Evolutionary conservation across 2,329 filamentous ascomycete genomes (phyloP).

Genomic region (Pseudogymnoascus sp.): DNA sequence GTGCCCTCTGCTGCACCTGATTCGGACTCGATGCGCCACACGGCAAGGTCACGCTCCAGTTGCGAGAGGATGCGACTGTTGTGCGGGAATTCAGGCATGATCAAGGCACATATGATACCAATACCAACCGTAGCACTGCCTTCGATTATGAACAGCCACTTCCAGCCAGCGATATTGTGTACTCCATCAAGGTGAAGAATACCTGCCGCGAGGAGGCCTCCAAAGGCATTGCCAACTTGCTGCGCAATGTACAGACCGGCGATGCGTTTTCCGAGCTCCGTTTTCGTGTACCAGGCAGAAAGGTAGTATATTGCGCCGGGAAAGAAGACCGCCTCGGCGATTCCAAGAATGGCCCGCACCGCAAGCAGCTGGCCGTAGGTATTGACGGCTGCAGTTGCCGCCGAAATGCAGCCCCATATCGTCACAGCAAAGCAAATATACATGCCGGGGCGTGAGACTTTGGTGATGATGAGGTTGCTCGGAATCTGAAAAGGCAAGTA

Average conservation of each 20-base stretch:
- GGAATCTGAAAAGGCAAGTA: conserved; percentile 36
- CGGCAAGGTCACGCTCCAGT: conserved; percentile 25
- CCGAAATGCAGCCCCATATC: conserved; percentile 28
- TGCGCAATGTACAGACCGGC: conserved; percentile 31
- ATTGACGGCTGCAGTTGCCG: conserved; percentile 30
- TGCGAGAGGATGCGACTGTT: conserved; percentile 30
- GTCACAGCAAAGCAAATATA: conserved; percentile 26
- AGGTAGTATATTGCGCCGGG: conserved; percentile 32
- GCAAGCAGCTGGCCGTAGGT: conserved; percentile 28
- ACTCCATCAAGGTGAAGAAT: conserved; percentile 39
- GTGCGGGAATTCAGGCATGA: conserved; percentile 34
- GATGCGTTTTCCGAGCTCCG: conserved; percentile 31
- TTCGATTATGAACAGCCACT: conserved; percentile 42
- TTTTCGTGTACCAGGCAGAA: conserved; percentile 32
- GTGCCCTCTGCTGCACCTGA: conserved; percentile 32
- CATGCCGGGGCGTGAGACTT: conserved; percentile 17
- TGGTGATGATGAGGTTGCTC: conserved; percentile 24
- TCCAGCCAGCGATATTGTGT: conserved; percentile 40
- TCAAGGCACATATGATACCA: conserved; percentile 25
- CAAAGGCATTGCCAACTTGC: conserved; percentile 36
- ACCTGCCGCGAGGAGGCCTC: conserved; percentile 39
- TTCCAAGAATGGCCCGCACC: conserved; percentile 28
- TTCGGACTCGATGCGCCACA: conserved; percentile 29
- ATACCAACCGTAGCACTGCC: conserved; percentile 34
- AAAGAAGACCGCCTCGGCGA: conserved; percentile 16